Base-by-base conservation (phyloP, 2,329 filamentous ascomycete genomes). In the Ilyonectria sp. region DNA sequence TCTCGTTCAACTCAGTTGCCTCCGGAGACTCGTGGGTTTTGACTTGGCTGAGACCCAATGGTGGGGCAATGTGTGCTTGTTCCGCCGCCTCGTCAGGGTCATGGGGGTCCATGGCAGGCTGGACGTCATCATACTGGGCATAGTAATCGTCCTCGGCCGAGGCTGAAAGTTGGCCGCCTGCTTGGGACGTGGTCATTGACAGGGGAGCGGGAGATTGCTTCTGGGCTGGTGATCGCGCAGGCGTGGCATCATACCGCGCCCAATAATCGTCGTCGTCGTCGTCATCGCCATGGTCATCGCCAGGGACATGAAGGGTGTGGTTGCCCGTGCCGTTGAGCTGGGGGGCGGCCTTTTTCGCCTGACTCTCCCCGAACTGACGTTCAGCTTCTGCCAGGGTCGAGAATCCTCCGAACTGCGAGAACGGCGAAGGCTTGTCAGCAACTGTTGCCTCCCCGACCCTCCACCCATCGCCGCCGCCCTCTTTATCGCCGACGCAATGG, bases 221-320 rank as follows among this genome's bases (percentile, higher is more conserved):
- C 23, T 84, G 80, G 7, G 86, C 89, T 1, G 91, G 91, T 10
- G 91, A 93, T 50, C 86, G 85, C 2, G 87, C 86, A 1, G 92
- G 91, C 4, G 91, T 93, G 29, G 88, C 87, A 77, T 94, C 92
- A 78, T 95, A 95, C 68, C 90, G 88, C 35, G 89, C 91, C 93
- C 93, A 95, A 79, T 95, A 95, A 73, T 91, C 91, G 71, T 93
- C 92, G 68, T 94, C 91, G 23, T 92, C 91, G 0, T 90, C 90
- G 0, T 91, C 88, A 1, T 86, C 82, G 0, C 77, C 75, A 11
- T 68, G 65, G 2, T 61, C 55, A 19, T 35, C 60, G 15, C 71
- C 37, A 21, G 68, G 60, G 47, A 68, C 64, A 23, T 76, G 60
- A 8, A 72, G 40, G 8, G 33, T 47, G 13, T 54, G 60, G 21